These are phyloP conservation scores for Dactylellina parvicollis DNA, from an alignment of 2,329 filamentous ascomycete genomes.

Conservation along the genomic window DNA sequence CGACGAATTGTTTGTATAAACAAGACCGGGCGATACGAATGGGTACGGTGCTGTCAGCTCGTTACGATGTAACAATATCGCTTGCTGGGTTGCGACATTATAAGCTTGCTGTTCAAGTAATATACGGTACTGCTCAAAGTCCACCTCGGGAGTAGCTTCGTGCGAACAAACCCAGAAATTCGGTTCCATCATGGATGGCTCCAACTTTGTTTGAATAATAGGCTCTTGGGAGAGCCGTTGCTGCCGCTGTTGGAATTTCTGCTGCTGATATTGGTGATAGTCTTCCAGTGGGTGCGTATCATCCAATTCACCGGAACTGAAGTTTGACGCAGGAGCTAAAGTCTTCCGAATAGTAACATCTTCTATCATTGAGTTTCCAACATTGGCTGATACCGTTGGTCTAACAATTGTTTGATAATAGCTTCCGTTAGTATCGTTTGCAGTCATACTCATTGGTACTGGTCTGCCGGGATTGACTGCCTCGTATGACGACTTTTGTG, in stretches of 20 bases:
- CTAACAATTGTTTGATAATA: slow-evolving; percentile 66
- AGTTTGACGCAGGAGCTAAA: slow-evolving; percentile 56
- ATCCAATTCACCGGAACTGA: slow-evolving; percentile 6
- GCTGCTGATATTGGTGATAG: slow-evolving; percentile 3
- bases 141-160: slow-evolving; percentile 29
- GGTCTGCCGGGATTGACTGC: slow-evolving; percentile 66
- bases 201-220: slow-evolving; percentile 8
- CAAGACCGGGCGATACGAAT: slow-evolving; percentile 33
- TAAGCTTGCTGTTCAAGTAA: slow-evolving; percentile 44
- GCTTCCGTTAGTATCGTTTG: slow-evolving; percentile 63
- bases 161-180: slow-evolving; percentile 33
- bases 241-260: too few relatives aligned
- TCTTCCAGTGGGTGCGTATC: slow-evolving; percentile 7
- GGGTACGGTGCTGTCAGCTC: slow-evolving; percentile 15
- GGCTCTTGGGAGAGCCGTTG: slow-evolving; percentile 20
- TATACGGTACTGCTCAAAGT: slow-evolving; percentile 46
- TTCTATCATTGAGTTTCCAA: slow-evolving; percentile 60
- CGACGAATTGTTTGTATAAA: neutral
- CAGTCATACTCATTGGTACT: slow-evolving; percentile 64
- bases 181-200: slow-evolving; percentile 15
- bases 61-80: slow-evolving; percentile 8
- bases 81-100: slow-evolving; percentile 38
- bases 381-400: slow-evolving; percentile 60
- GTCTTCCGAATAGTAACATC: slow-evolving; percentile 63
- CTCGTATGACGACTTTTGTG: slow-evolving; percentile 65